Conservation (phyloP, 2,329 filamentous ascomycete genomes). For the Coleophoma eucalyptorum region DNA sequence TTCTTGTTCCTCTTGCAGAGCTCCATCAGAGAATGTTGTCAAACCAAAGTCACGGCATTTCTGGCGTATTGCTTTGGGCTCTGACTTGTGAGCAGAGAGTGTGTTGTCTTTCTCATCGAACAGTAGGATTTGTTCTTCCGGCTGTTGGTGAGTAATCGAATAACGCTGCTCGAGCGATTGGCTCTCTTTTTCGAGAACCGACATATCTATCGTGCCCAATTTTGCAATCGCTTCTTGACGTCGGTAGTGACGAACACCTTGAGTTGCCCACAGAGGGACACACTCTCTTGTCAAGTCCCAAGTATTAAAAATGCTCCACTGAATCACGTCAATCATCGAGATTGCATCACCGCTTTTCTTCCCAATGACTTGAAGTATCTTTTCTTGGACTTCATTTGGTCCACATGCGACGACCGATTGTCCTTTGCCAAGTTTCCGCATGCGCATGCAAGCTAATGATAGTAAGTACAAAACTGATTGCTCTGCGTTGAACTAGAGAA, state of each 20-base stretch:
- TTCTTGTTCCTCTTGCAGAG: slow-evolving; percentile 63
- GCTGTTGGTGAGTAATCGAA: slow-evolving; percentile 8
- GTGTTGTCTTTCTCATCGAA: neutral
- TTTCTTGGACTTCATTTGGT: slow-evolving; percentile 52
- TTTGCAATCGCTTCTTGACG: slow-evolving; percentile 17
- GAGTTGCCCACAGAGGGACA: slow-evolving; percentile 56
- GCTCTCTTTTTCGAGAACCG: slow-evolving; percentile 50
- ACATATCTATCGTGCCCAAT: neutral
- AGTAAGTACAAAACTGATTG: neutral
- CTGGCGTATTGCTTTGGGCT: slow-evolving; percentile 20
- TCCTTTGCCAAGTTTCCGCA: slow-evolving; percentile 63
- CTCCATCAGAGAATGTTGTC: slow-evolving; percentile 26
- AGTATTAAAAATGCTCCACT: slow-evolving; percentile 57
- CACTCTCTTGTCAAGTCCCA: slow-evolving; percentile 41
- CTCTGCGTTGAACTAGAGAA: neutral
- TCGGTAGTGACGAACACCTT: slow-evolving; percentile 46
- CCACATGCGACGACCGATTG: slow-evolving; percentile 62
- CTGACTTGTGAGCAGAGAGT: neutral
- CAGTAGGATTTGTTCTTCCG: neutral
- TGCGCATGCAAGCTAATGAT: slow-evolving; percentile 62
- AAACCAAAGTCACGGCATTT: slow-evolving; percentile 33
- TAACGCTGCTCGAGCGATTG: slow-evolving; percentile 50
- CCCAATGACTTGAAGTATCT: slow-evolving; percentile 35
- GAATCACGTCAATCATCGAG: slow-evolving; percentile 49
- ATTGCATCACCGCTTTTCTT: slow-evolving; percentile 27